Base-by-base conservation (phyloP, 2,329 filamentous ascomycete species). In the Graphilbum ipis-grandicollis region DNA sequence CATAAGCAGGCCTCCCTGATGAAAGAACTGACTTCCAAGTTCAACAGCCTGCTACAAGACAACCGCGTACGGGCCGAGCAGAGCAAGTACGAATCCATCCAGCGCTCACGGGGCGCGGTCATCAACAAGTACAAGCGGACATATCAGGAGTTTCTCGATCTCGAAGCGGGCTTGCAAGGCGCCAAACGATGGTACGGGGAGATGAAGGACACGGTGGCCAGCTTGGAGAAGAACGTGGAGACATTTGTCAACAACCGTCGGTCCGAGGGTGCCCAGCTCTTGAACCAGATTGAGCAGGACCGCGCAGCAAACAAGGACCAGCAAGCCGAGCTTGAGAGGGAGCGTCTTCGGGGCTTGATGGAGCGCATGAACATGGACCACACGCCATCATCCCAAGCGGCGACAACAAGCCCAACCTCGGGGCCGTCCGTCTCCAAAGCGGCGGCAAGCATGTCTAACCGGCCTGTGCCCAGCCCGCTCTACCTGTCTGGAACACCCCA, bases 191-290 rank as follows among this genome's bases (percentile, higher is more conserved):
- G 93, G 71, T 98, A 98, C 53, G 70, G 71, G 3, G 90, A 96
- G 53, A 98, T 96, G 85, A 80, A 79, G 48, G 85, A 94, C 44
- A 94, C 85, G 1, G 84, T 92, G 0, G 81, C 88, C 46, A 93
- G 82, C 51, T 62, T 94, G 30, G 75, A 85, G 48, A 90, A 93
- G 67, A 98, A 98, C 48, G 90, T 98, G 2, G 88, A 96, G 46
- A 81, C 80, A 0, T 98, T 98, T 57, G 86, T 98, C 45, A 92
- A 85, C 60, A 98, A 98, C 55, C 73, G 90, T 36, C 67, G 86
- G 41, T 79, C 82, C 1, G 90, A 98, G 60, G 90, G 90, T 4
- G 83, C 84, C 0, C 83, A 93, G 52, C 68, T 98, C 5, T 69
- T 98, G 26, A 75, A 73, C 46, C 79, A 85, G 47, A 98, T 98